Evolutionary conservation across 1,284 basidiomycete genomes (phyloP), one percentile per base, ranked within the genome.

Genomic region (Ceratobasidium sp.): DNA sequence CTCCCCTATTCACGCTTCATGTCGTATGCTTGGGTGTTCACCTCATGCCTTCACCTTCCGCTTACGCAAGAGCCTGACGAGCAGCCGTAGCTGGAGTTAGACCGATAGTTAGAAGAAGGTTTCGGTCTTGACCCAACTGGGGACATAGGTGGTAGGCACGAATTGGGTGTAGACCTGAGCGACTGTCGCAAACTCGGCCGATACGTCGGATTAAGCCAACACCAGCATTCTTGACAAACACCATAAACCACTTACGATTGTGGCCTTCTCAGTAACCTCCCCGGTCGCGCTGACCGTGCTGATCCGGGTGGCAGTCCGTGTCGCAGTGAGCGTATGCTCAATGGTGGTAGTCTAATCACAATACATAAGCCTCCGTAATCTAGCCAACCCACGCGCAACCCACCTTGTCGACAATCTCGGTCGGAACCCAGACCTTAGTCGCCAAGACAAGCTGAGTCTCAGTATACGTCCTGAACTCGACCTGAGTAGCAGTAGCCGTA

Each of bases 71-170:
- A n/a, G 29, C 53, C 65, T n/a, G 24, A n/a, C n/a, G n/a, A 41
- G 36, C 6, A 41, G 36, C 36, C 36, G 11, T 41, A 41, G 11
- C n/a, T n/a, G n/a, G n/a, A n/a, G n/a, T n/a, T n/a, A n/a, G n/a
- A n/a, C n/a, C n/a, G n/a, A n/a, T n/a, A n/a, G n/a, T n/a, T n/a
- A n/a, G n/a, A 17, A 14, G 54, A 29, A 29, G 64, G 73, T 69
- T 45, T 77, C 74, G 31, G 76, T 76, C 24, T 64, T 65, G 14
- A 71, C 69, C 62, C 64, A 76, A 53, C 74, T 73, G 22, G 66
- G 53, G 65, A 75, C 60, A 47, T 59, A 62, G 22, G 76, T 77
- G 15, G 76, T 77, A 33, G 76, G 76, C 19, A 74, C 75, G 44
- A 77, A 54, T 47, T 76, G 63, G 27, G 77, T 77, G 33, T 75